Evolutionary conservation across 352 stramenopile species (phyloP), one percentile per base, ranked within the genome.

Genomic region (Pythium sukuiense): DNA sequence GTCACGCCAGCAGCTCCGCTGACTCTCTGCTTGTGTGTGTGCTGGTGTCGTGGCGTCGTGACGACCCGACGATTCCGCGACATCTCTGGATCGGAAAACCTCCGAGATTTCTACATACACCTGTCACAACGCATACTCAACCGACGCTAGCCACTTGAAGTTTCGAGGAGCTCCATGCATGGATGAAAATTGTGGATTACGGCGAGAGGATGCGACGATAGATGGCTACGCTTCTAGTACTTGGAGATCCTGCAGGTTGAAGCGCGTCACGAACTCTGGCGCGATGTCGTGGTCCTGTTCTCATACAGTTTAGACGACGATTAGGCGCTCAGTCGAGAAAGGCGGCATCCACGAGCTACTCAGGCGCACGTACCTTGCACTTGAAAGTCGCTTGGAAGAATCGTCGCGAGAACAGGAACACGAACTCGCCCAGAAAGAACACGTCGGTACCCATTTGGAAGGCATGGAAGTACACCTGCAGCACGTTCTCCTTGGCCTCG

Each of bases 341-440:
- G 37, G 57, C 33, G 24, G 33, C 27, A 60, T 20, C 2, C 35
- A 56, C n/a, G 13, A 52, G 54, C 32, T 52, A 24, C 6, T 14
- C 45, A 52, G 7, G 41, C 30, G 20, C 16, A 62, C 65, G 32
- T 67, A 91, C 85, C 79, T 81, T 76, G 80, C 83, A 91, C 53
- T 93, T 93, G 71, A 93, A 93, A 1, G 83, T 92, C 24, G 83
- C 81, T 55, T 92, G 83, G 72, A 93, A 93, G 68, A 91, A 93
- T n/a, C 75, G 74, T 2, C 85, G 73, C 32, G 80, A 69, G 59
- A 77, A 89, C 24, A 93, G 76, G 46, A 93, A 69, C 29, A 93
- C 80, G 50, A 93, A 93, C 69, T 93, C 85, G 54, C 80, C 85
- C 18, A 92, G 64, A 54, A 93, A 93, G 55, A 80, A 57, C 0